These are phyloP conservation scores for Fusarium humuli DNA, from an alignment of 2,329 filamentous ascomycete genomes.

Conservation along the genomic window DNA sequence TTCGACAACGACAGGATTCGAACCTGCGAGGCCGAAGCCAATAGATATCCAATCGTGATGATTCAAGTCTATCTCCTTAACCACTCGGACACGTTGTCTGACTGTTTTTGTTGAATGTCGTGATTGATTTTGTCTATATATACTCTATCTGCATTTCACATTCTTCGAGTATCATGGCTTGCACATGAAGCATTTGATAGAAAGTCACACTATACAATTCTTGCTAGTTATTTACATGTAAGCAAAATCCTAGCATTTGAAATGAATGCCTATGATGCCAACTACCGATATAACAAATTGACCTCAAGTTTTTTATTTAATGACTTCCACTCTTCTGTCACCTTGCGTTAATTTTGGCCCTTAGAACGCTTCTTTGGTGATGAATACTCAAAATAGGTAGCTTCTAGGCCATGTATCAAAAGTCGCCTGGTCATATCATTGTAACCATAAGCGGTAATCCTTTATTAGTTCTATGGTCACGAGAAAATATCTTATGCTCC, in stretches of 20 bases:
- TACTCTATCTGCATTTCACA: not conserved
- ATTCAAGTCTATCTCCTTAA: conserved; percentile 30
- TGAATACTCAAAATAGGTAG: not conserved
- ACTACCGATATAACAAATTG: not conserved
- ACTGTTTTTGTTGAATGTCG: not conserved
- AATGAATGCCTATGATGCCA: not conserved
- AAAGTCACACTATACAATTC: no score
- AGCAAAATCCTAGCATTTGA: not conserved
- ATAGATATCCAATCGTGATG: not conserved
- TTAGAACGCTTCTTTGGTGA: not conserved
- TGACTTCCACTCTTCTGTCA: not conserved
- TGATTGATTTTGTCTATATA: not conserved
- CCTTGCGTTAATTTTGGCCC: not conserved
- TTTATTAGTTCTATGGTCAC: not conserved
- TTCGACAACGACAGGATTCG: conserved; percentile 20
- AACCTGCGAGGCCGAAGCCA: conserved; percentile 26
- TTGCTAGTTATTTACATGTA: not conserved
- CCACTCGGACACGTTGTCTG: conserved; percentile 29
- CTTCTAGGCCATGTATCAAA: not conserved
- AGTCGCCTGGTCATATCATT: not conserved
- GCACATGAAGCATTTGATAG: not conserved
- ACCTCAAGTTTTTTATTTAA: not conserved
- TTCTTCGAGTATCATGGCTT: no score
- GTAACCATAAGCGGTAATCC: not conserved
- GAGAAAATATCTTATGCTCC: not conserved